These are phyloP conservation scores for Teratosphaeria viscida DNA, from an alignment of 2,329 filamentous ascomycete species.

Conservation along the genomic window DNA sequence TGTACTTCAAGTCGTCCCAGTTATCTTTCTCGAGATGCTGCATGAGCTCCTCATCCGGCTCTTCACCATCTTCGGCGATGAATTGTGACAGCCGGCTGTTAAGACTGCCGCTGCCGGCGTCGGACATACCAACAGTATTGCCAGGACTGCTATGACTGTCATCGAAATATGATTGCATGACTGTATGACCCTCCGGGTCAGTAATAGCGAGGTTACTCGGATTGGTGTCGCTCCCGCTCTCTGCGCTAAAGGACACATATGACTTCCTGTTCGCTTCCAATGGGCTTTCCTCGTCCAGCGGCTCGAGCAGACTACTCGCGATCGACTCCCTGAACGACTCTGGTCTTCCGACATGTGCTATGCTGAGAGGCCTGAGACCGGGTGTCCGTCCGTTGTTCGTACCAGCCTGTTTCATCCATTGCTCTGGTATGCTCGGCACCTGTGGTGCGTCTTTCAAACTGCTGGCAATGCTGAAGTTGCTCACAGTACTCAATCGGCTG, in stretches of 20 bases:
- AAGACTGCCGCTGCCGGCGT: constrained; percentile 49
- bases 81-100: constrained; percentile 76
- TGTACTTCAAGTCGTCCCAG: constrained; percentile 97
- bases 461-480: constrained; percentile 85
- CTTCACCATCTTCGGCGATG: constrained; percentile 82
- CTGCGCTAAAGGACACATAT: constrained; percentile 74
- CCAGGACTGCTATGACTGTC: constrained; percentile 58
- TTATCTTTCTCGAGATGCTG: constrained; percentile 88
- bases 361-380: constrained; percentile 48
- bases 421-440: constrained; percentile 89
- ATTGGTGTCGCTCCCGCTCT: constrained; percentile 59
- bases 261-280: constrained; percentile 85
- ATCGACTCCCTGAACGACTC: constrained; percentile 73
- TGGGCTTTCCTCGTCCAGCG: constrained; percentile 80
- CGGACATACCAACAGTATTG: constrained; percentile 41
- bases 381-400: constrained; percentile 26
- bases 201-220: constrained; percentile 63
- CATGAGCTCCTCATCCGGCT: constrained; percentile 76
- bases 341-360: constrained; percentile 47
- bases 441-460: constrained; percentile 88
- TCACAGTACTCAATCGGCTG: constrained; percentile 85
- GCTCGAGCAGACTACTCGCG: constrained; percentile 78
- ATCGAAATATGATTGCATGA: constrained; percentile 73
- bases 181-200: constrained; percentile 62
- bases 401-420: constrained; percentile 63